These are phyloP conservation scores for Xanthoconium stramineum DNA, from an alignment of 768 basidiomycete species.

Conservation along the genomic window DNA sequence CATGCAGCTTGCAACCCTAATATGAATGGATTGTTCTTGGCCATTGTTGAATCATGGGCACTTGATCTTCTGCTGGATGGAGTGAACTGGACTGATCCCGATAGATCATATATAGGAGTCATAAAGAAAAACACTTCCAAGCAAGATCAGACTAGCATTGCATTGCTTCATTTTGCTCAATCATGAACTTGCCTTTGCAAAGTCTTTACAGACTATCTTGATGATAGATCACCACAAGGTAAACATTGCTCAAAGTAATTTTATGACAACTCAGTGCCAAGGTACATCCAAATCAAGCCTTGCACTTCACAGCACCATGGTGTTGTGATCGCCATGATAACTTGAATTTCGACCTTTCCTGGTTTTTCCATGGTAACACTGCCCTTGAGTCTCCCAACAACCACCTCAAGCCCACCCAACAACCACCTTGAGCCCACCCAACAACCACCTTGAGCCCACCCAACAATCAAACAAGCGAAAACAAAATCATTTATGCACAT, in stretches of 20 bases:
- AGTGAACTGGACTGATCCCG: not conserved
- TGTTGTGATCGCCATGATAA: not conserved
- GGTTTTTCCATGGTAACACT: no score
- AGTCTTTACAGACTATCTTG: not conserved
- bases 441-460: no score
- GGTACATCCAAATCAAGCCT: not conserved
- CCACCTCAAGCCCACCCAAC: no score
- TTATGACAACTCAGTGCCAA: no score
- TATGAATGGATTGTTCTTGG: not conserved
- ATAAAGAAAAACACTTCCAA: not conserved
- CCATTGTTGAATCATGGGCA: conserved; percentile 1
- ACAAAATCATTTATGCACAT: not conserved
- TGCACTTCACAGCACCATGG: not conserved
- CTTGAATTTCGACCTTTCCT: not conserved
- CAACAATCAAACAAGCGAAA: not conserved
- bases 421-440: no score
- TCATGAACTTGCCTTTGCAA: not conserved
- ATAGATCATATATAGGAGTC: not conserved
- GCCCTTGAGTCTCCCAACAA: no score
- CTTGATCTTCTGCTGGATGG: not conserved
- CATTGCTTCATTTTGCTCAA: no score
- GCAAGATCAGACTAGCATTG: not conserved
- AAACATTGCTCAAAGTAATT: no score
- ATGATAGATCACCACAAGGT: no score
- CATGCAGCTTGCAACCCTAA: not conserved